Conservation (phyloP, 495 filamentous ascomycete genomes). For the Podospora pseudoanserina region DNA sequence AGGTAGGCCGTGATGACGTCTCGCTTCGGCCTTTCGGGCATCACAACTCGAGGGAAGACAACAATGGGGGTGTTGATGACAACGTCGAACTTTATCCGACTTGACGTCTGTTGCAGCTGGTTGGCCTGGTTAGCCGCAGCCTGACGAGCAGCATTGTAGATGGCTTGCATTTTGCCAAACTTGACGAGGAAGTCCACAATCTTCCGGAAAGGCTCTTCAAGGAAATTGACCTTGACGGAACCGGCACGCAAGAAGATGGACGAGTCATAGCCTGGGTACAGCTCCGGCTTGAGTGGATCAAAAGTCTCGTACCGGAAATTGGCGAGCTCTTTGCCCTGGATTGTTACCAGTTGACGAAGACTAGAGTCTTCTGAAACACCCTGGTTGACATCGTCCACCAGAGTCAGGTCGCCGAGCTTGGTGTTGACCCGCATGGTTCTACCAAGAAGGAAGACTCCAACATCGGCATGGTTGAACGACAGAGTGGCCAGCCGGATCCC, state of each 20-base stretch:
- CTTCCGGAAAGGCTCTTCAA: conserved; percentile 95
- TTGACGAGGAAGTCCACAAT: conserved; percentile 97
- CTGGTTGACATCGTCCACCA: conserved; percentile 92
- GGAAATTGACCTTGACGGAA: conserved; percentile 92
- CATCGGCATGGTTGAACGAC: conserved; percentile 84
- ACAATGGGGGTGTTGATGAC: conserved; percentile 91
- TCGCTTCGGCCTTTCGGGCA: conserved; percentile 53
- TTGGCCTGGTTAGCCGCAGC: conserved; percentile 93
- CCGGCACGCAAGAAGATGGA: conserved; percentile 84
- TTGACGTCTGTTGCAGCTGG: conserved; percentile 84
- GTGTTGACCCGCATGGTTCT: conserved; percentile 81
- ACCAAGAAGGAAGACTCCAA: conserved; percentile 83
- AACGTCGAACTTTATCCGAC: conserved; percentile 89
- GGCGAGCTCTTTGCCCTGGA: conserved; percentile 93
- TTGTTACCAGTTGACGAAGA: conserved; percentile 83
- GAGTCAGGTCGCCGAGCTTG: conserved; percentile 76
- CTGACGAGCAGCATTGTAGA: conserved; percentile 94
- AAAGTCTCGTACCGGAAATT: conserved; percentile 98
- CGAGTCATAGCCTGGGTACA: conserved; percentile 92
- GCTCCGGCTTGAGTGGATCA: conserved; percentile 60
- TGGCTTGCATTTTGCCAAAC: conserved; percentile 98
- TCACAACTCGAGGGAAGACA: conserved; percentile 78
- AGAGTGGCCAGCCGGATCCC: conserved; percentile 91
- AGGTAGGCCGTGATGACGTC: conserved; percentile 90
- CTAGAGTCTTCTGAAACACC: conserved; percentile 76